Percentiles rank a stretch among this genome's conserved stretches.
Conservation (phyloP, 164 flowering plant species). For the Vitis riparia region DNA sequence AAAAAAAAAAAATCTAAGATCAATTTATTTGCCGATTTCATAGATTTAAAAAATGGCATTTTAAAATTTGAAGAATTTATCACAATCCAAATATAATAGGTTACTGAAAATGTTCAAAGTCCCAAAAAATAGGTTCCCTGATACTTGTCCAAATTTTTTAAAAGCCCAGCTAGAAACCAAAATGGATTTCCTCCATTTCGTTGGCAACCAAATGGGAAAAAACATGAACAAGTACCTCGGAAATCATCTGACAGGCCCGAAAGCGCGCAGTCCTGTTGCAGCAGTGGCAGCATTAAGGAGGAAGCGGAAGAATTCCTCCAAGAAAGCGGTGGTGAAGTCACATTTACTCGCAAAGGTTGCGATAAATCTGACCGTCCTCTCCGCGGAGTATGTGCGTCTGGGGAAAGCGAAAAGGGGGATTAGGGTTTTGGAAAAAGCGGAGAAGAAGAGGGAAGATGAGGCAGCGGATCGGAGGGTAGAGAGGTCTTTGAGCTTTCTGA, state of each 20-base stretch:
- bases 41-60: too few species aligned
- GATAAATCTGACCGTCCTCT: slow-evolving; percentile 68
- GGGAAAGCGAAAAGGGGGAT: slow-evolving; percentile 64
- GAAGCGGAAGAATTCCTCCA: slow-evolving; percentile 61
- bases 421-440: slow-evolving; percentile 62
- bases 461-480: slow-evolving; percentile 52
- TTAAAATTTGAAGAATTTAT: too few species aligned
- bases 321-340: slow-evolving; percentile 30
- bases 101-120: too few species aligned
- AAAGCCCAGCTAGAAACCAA: too few species aligned
- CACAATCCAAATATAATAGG: too few species aligned
- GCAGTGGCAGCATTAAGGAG: slow-evolving; percentile 51
- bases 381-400: slow-evolving; percentile 54
- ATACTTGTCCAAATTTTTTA: too few species aligned
- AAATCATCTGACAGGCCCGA: slow-evolving; percentile 84
- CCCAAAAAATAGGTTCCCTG: too few species aligned
- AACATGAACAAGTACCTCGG: slow-evolving; percentile 58
- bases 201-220: too few species aligned
- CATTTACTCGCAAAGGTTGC: slow-evolving; percentile 50
- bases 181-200: too few species aligned
- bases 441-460: slow-evolving; percentile 38
- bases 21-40: too few species aligned
- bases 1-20: too few species aligned
- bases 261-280: slow-evolving; percentile 65
- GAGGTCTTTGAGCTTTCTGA: slow-evolving; percentile 83